Conservation (phyloP, 352 stramenopile species). For the Pythium periplocum region DNA sequence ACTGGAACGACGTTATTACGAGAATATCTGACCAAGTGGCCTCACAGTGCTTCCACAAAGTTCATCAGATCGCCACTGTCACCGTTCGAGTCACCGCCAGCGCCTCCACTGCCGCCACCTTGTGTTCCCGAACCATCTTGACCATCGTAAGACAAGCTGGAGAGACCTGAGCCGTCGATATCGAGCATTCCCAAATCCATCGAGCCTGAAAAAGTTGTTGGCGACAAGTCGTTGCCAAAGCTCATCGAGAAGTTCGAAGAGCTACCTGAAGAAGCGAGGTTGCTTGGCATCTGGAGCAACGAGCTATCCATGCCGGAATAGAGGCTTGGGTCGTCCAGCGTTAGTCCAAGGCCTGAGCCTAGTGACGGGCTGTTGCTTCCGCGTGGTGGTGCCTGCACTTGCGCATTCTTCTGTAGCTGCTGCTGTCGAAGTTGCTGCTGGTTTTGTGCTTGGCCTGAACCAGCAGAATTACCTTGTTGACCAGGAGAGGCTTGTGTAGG, state of each 20-base stretch:
- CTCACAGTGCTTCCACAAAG: constrained; percentile 64
- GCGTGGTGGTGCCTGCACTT: constrained; percentile 15
- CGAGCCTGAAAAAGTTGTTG: constrained; percentile 46
- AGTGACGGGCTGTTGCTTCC: constrained; percentile 42
- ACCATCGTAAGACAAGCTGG: constrained; percentile 28
- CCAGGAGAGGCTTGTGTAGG: constrained; percentile 5
- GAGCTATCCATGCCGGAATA: constrained; percentile 54
- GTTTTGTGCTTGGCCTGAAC: constrained; percentile 1
- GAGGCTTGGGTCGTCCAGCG: constrained; percentile 43
- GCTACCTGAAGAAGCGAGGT: constrained; percentile 24
- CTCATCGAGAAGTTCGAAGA: constrained; percentile 45
- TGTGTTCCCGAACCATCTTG: constrained; percentile 16
- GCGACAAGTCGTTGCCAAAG: constrained; percentile 58
- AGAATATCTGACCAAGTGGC: too few relatives aligned
- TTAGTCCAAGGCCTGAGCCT: constrained; percentile 38
- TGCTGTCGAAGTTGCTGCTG: constrained; percentile 9
- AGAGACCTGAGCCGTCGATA: constrained; percentile 49
- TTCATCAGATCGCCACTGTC: constrained; percentile 59
- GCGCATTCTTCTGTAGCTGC: constrained; percentile 7
- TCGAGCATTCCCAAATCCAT: constrained; percentile 57
- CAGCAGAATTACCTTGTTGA: constrained; percentile 5
- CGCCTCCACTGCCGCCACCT: constrained; percentile 5
- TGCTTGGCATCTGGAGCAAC: constrained; percentile 54
- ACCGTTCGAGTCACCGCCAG: constrained; percentile 17
- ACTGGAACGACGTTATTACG: too few relatives aligned